phyloP scores from a whole-genome alignment of 441 rosid species.

The Gossypium gossypioides region DNA sequence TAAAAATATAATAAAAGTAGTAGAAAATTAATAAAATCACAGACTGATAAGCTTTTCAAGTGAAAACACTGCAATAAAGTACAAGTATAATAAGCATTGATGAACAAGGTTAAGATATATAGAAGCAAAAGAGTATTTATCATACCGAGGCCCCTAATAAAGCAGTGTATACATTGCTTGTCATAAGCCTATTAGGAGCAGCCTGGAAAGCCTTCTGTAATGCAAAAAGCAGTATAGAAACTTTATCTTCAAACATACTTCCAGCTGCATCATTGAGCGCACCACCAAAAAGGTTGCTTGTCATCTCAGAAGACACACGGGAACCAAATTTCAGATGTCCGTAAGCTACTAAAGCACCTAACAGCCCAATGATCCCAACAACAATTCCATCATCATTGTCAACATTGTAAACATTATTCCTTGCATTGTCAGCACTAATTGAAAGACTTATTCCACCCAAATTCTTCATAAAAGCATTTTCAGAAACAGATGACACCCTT shows the following conservation, averaged over 20 bases:
- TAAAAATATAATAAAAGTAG: background rate
- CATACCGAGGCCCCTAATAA: constrained; percentile 93
- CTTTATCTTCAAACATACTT: constrained; percentile 92
- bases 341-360: constrained; percentile 73
- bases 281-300: constrained; percentile 53
- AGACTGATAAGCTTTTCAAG: background rate
- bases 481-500: constrained; percentile 58
- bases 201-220: constrained; percentile 89
- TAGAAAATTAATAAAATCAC: background rate
- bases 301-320: constrained; percentile 41
- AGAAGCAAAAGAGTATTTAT: background rate
- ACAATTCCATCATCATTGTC: constrained; percentile 85
- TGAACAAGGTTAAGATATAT: constrained; percentile 7
- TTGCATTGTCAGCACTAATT: constrained; percentile 88
- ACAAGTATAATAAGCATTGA: constrained; percentile 7
- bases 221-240: constrained; percentile 83
- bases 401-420: constrained; percentile 84
- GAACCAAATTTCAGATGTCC: constrained; percentile 73
- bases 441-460: constrained; percentile 94
- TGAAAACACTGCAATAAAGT: background rate
- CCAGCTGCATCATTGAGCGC: constrained; percentile 67
- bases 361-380: constrained; percentile 78
- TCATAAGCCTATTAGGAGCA: constrained; percentile 89
- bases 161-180: constrained; percentile 74
- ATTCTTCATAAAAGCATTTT: constrained; percentile 41